Base-by-base conservation (phyloP, 1,284 basidiomycete genomes). In the Ceratobasidium sp. region DNA sequence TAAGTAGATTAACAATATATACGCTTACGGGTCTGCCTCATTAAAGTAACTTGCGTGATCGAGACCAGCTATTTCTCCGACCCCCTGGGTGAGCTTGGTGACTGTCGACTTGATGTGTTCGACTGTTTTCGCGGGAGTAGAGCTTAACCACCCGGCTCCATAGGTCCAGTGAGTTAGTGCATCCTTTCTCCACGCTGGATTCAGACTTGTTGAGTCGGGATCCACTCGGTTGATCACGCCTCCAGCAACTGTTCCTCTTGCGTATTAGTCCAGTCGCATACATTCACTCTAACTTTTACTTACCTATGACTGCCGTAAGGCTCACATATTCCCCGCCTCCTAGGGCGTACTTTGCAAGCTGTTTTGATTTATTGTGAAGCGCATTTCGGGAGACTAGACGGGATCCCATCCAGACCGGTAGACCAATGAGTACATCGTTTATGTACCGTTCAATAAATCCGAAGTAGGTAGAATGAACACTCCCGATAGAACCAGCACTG, bases 101-200 rank as follows among this genome's bases (percentile, higher is more conserved):
- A 81, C 72, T 8, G 78, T 73, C 7, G 78, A 71, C 4, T 79
- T 78, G 18, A 75, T 46, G n/a, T 61, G 75, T 1, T 77, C 41
- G 13, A 85, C 81, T 0, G 77, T 78, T 0, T 74, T 59, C 3
- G 74, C 62, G 0, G 80, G 72, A 2, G 79, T 49, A 5, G 79
- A 79, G 30, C 83, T 82, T 0, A 75, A 67, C 84, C 84, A 85
- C 6, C 11, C 28, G 5, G 63, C 59, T 7, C 66, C 77, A 14
- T 77, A 73, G 8, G 77, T 38, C 7, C 78, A 70, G 59, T 82
- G 78, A 8, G 79, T 76, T 23, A 85, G 47, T 1, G 82, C 81
- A 38, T 58, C 55, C 11, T 80, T 78, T 5, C 85, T 79, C 84
- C 84, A 85, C 2, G 81, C 82, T 4, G 84, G 84, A 75, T 84